Base-by-base conservation (phyloP, 2,329 filamentous ascomycete species). In the Claviceps sp. region DNA sequence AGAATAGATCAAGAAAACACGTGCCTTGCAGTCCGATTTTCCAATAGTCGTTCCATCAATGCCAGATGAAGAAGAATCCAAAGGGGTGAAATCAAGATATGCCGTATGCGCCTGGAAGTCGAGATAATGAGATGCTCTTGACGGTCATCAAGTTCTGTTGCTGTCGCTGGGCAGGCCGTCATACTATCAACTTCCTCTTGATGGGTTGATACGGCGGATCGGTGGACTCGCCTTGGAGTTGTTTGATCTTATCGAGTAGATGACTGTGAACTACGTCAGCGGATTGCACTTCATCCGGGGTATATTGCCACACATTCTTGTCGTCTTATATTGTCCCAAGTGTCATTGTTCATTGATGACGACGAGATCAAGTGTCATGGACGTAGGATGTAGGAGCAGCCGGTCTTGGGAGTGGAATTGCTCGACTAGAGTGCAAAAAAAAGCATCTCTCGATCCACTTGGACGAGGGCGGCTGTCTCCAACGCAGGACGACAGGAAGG, bases 191-290 rank as follows among this genome's bases (percentile, higher is more conserved):
- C 51, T 70, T 69, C 51, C 70, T 67, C 59, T 76, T 76, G 54
- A 77, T 74, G 13, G 70, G 72, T 40, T 67, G 59, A n/a, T 58
- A 43, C 52, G 67, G 63, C 24, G 18, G n/a, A 44, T 24, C 14
- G 22, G 37, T 2, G 45, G 37, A 7, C 9, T 68, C 62, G 16
- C 37, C 49, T 71, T 70, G 50, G 70, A 77, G 59, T 13, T 62
- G 66, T 54, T 73, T 74, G 54, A 80, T 71, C 55, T 78, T 79
- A 13, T 76, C 74, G 51, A 80, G 71, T n/a, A 80, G 66, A 58
- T 79, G 72, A 63, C 75, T 79, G 59, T 54, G 55, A 34, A 51
- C 8, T 54, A 51, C 34, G 60, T 70, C 61, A 71, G 30, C 3
- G 30, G 66, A 58, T 56, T 58, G 37, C 53, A 51, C 18, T 65